These are phyloP conservation scores for Podila horticola DNA, from an alignment of 192 early-diverging fungal genomes.

Conservation along the genomic window DNA sequence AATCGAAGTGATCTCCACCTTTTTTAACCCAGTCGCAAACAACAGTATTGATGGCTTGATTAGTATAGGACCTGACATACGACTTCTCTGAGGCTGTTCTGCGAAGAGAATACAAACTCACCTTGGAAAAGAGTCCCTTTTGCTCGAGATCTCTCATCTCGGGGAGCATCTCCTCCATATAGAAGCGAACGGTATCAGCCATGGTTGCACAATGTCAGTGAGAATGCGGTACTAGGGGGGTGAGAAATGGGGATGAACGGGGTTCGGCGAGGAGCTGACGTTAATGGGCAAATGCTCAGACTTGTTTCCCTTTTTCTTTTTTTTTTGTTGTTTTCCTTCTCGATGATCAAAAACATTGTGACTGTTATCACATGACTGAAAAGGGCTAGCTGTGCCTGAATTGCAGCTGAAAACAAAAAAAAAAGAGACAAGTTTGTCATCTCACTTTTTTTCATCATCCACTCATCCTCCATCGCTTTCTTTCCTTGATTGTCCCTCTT, in stretches of 20 bases:
- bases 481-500: slow-evolving; percentile 1
- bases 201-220: slow-evolving; percentile 58
- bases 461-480: not conserved
- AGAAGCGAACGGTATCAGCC: slow-evolving; percentile 91
- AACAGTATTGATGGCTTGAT: no score
- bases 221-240: not conserved
- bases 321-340: slow-evolving; percentile 26
- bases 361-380: slow-evolving; percentile 2
- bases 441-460: slow-evolving; percentile 7
- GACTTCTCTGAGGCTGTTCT: no score
- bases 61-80: not conserved
- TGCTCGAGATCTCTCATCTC: slow-evolving; percentile 92
- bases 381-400: not conserved
- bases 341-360: not conserved
- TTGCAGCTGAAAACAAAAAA: not conserved
- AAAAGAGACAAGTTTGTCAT: not conserved
- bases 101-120: slow-evolving; percentile 26
- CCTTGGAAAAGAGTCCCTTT: slow-evolving; percentile 81
- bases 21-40: not conserved
- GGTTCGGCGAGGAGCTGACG: not conserved
- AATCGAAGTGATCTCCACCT: slow-evolving; percentile 87
- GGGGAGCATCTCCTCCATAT: slow-evolving; percentile 93
- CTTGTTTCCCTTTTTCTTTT: slow-evolving; percentile 4
- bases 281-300: not conserved
- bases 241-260: not conserved